Evolutionary conservation across 2,329 filamentous ascomycete genomes (phyloP), one percentile per base, ranked within the genome.

Genomic region (Talaromyces piceae): DNA sequence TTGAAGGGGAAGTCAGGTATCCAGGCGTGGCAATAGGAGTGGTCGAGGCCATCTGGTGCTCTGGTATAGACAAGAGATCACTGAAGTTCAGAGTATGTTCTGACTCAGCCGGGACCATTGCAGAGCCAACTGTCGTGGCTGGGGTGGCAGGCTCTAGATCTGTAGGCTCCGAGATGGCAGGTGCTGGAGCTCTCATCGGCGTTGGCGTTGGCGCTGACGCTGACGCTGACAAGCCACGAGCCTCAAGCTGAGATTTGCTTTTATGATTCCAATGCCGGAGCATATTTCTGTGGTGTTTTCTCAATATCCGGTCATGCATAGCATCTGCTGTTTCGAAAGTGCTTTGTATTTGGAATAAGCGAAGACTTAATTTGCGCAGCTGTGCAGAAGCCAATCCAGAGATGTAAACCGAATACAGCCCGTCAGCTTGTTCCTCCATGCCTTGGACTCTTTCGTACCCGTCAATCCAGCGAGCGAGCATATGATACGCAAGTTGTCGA

Each of bases 311-410:
- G 16, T 75, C 70, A 46, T 71, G 68, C 56, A 83, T 66, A 5
- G 78, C 76, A 30, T 76, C 67, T 0, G 79, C 78, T 37, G 72
- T 79, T 51, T 81, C 74, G 8, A 70, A 63, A 22, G 72, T 72
- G 47, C 74, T 73, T 22, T 71, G 69, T 4, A 79, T 66, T 37
- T 80, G 78, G 65, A 83, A 83, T 2, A 78, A 67, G 6, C 74
- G 74, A 65, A 81, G 77, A 49, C 77, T 79, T n/a, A 83, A 65
- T 58, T 75, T 79, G 60, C 77, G 79, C 51, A 83, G 66, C 22
- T 70, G 71, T 12, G 66, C 67, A 9, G 70, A 69, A 12, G 78
- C 74, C 3, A 73, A 64, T 22, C 71, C 65, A 11, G 77, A 71
- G 4, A 74, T 65, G 39, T 73, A 74, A 52, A 77, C 68, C 23